Evolutionary conservation across 352 stramenopile genomes (phyloP).

Genomic region (Globisporangium yorkense): DNA sequence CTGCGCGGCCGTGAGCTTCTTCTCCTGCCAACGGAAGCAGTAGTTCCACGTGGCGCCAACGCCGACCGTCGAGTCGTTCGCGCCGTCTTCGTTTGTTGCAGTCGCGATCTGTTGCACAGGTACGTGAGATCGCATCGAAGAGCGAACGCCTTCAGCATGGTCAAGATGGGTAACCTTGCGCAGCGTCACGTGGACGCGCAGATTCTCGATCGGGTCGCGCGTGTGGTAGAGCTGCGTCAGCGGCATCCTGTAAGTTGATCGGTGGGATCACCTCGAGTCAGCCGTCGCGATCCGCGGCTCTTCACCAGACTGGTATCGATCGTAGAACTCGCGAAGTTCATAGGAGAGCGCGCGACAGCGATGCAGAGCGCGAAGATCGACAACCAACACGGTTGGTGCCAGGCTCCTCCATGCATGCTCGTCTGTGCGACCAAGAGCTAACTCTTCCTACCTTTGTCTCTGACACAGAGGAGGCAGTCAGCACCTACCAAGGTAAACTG

Average conservation of each 20-base stretch:
- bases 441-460: background rate
- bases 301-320: background rate
- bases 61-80: slow-evolving; percentile 6
- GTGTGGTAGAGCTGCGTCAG: slow-evolving; percentile 65
- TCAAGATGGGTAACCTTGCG: slow-evolving; percentile 36
- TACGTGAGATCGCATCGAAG: background rate
- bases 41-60: slow-evolving; percentile 37
- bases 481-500: background rate
- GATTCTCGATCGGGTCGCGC: slow-evolving; percentile 66
- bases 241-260: slow-evolving; percentile 11
- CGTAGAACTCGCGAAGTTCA: background rate
- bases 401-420: background rate
- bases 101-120: slow-evolving; percentile 4
- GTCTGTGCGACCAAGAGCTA: background rate
- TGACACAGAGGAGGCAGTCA: background rate
- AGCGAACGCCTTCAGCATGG: background rate
- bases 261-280: background rate
- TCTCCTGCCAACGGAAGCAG: slow-evolving; percentile 55
- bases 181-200: slow-evolving; percentile 44
- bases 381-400: background rate
- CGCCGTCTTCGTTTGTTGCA: background rate
- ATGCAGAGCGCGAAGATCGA: background rate
- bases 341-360: background rate
- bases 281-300: background rate
- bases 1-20: slow-evolving; percentile 20